phyloP scores from a whole-genome alignment of 106 monocot genomes.

The Xerophyta viscosa region DNA sequence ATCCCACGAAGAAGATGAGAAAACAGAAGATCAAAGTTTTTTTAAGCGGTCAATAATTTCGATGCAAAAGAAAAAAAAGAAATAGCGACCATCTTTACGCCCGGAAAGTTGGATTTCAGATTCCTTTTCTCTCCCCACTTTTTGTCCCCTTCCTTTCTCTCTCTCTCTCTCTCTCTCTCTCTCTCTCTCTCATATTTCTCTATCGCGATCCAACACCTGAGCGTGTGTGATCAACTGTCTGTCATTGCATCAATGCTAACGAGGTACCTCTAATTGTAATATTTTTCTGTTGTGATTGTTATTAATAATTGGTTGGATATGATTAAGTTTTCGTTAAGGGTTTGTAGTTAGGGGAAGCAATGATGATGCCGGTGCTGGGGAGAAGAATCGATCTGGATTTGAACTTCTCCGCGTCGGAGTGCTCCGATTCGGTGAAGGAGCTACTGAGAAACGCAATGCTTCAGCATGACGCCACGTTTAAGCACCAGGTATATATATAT shows the following conservation, averaged over 20 bases:
- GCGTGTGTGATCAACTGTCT: neutral
- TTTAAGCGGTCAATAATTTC: constrained; percentile 2
- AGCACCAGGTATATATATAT: constrained; percentile 30
- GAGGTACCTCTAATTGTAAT: neutral
- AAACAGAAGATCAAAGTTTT: too few species aligned
- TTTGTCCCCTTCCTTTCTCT: neutral
- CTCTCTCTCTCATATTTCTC: neutral
- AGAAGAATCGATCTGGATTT: constrained; percentile 28
- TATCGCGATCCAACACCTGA: neutral
- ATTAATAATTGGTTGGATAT: neutral
- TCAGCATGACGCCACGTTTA: constrained; percentile 44
- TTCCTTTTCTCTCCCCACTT: neutral
- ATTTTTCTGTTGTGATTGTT: neutral
- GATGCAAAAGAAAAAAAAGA: neutral
- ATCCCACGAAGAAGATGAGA: too few species aligned
- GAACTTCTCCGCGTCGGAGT: constrained; percentile 7
- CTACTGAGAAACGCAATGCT: constrained; percentile 47
- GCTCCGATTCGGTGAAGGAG: constrained; percentile 28
- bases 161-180: neutral
- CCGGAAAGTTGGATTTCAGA: neutral
- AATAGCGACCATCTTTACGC: neutral
- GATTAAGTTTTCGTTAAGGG: neutral
- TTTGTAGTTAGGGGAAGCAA: neutral
- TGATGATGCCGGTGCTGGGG: constrained; percentile 8
- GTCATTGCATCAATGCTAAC: neutral